Evolutionary conservation across 441 rosid genomes (phyloP).

Genomic region (Eutrema salsugineum): DNA sequence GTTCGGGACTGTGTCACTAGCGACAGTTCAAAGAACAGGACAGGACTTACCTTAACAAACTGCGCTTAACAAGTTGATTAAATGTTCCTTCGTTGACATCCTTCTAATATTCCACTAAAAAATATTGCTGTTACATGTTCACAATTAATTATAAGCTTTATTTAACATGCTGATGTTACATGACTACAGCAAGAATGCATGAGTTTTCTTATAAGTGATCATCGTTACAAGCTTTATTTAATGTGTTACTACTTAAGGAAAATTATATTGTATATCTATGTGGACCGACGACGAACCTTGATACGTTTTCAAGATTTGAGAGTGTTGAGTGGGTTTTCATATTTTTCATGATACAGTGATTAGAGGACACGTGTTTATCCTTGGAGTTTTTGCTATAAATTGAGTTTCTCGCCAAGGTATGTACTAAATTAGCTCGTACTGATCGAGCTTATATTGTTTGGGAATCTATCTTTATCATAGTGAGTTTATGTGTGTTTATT

Average conservation of each 20-base stretch:
- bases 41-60: no score
- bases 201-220: conserved; percentile 28
- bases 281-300: conserved; percentile 12
- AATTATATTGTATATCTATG: conserved; percentile 23
- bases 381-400: conserved; percentile 1
- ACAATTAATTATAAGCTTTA: no score
- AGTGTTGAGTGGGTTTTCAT: conserved; percentile 8
- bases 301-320: conserved; percentile 15
- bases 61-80: no score
- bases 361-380: background rate
- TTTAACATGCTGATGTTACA: background rate
- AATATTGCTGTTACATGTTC: no score
- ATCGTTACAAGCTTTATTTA: conserved; percentile 15
- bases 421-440: background rate
- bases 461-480: background rate
- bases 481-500: background rate
- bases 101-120: no score
- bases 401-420: background rate
- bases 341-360: background rate
- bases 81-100: no score
- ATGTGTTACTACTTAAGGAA: conserved; percentile 14
- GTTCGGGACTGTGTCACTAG: no score
- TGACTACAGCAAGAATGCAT: conserved; percentile 5
- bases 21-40: no score
- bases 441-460: background rate